These are phyloP conservation scores for Penicillium verhagenii DNA, from an alignment of 495 filamentous ascomycete species.

Conservation along the genomic window DNA sequence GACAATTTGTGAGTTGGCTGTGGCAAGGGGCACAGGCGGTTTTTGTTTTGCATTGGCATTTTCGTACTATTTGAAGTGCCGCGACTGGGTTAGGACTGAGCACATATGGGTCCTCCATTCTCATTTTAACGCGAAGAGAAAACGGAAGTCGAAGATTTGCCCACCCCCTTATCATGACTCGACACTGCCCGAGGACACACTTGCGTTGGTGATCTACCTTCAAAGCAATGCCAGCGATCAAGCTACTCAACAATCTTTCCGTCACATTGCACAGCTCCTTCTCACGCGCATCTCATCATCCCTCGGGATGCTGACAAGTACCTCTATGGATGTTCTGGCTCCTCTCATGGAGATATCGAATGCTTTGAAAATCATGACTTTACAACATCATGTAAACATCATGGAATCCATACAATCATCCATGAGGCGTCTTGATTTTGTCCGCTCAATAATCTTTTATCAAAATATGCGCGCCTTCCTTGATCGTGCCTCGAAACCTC, in stretches of 20 bases:
- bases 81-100: constrained; percentile 32
- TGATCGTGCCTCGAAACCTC: background rate
- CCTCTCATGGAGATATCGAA: constrained; percentile 25
- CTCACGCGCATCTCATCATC: constrained; percentile 22
- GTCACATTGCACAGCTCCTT: constrained; percentile 21
- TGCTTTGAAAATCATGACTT: constrained; percentile 19
- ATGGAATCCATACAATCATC: constrained; percentile 30
- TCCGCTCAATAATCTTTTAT: constrained; percentile 37
- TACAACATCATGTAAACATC: constrained; percentile 26
- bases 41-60: constrained; percentile 26
- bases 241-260: background rate
- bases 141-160: background rate
- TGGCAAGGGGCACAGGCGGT: constrained; percentile 20
- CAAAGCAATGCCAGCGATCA: background rate
- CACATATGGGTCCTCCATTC: constrained; percentile 4
- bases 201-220: background rate
- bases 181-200: background rate
- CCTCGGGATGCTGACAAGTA: constrained; percentile 16
- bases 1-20: constrained; percentile 31
- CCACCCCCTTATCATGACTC: background rate
- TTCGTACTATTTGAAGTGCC: constrained; percentile 31
- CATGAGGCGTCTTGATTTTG: constrained; percentile 20
- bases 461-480: constrained; percentile 39
- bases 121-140: background rate
- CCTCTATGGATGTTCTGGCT: constrained; percentile 28